Percentiles rank a stretch among this genome's conserved stretches.
These are phyloP conservation scores for Symmetrospora coprosmae DNA, from an alignment of 768 basidiomycete species.

Conservation along the genomic window DNA sequence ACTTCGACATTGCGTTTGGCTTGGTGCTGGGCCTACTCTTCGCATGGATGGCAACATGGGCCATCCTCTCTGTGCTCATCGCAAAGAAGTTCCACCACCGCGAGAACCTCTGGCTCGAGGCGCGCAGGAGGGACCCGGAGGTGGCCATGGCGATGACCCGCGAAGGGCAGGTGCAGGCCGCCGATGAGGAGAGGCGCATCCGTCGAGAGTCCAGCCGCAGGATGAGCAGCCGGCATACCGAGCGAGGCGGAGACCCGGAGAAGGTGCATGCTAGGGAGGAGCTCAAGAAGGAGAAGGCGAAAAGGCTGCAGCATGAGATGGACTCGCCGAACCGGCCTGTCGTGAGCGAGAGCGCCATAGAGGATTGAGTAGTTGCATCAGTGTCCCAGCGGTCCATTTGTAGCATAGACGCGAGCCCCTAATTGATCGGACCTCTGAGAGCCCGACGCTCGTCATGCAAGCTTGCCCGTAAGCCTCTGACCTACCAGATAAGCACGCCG, in stretches of 20 bases:
- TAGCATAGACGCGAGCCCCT: too few species aligned
- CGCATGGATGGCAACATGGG: slow-evolving; percentile 24
- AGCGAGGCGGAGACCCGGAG: neutral
- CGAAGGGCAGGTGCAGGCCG: slow-evolving; percentile 1
- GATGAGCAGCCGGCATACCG: too few species aligned
- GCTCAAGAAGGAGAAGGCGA: neutral
- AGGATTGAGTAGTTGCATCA: too few species aligned
- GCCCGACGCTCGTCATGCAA: too few species aligned
- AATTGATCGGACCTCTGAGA: too few species aligned
- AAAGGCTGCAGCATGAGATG: too few species aligned
- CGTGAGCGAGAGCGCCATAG: too few species aligned
- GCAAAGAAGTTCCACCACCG: slow-evolving; percentile 3
- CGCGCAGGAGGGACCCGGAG: neutral
- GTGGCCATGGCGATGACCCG: slow-evolving; percentile 2
- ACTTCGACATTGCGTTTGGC: slow-evolving; percentile 27
- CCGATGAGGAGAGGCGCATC: neutral
- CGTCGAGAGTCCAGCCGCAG: too few species aligned
- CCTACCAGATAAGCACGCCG: too few species aligned
- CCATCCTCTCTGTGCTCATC: neutral
- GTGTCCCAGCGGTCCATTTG: too few species aligned
- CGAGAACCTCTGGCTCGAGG: slow-evolving; percentile 8
- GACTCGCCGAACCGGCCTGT: too few species aligned
- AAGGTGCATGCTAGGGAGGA: neutral
- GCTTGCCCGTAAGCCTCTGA: too few species aligned
- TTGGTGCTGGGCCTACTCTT: slow-evolving; percentile 27